Conservation (phyloP, 495 filamentous ascomycete species). For the Aspergillus avenaceus region DNA sequence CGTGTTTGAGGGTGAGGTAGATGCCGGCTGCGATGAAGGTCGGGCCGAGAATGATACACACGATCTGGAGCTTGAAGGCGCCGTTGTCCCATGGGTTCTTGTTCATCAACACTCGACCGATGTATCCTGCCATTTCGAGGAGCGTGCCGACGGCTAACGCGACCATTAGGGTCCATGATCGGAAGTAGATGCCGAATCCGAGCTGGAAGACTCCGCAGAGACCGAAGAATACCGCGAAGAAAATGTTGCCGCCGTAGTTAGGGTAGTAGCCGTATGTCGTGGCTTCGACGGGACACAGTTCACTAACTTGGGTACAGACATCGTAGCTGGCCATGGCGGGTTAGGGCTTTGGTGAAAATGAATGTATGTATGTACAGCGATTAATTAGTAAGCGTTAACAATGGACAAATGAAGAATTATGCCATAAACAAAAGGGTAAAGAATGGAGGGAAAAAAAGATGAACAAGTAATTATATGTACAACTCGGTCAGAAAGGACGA, state of each 20-base stretch:
- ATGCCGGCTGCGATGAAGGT: constrained; percentile 62
- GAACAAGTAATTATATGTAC: not conserved
- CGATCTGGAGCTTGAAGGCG: constrained; percentile 65
- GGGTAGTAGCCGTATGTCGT: constrained; percentile 69
- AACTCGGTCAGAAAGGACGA: not conserved
- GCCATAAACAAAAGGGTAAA: not conserved
- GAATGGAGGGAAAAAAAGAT: not conserved
- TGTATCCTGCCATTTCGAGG: constrained; percentile 52
- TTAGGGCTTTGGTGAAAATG: constrained; percentile 1
- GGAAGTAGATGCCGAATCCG: constrained; percentile 49
- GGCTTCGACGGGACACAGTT: constrained; percentile 51
- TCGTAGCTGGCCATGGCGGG: constrained; percentile 22
- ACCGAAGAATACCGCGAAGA: constrained; percentile 55
- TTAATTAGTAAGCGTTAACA: too few relatives aligned
- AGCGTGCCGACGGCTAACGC: constrained; percentile 47
- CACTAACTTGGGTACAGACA: constrained; percentile 44
- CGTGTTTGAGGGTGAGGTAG: constrained; percentile 66
- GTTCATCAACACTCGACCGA: constrained; percentile 55
- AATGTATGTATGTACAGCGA: not conserved
- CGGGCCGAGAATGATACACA: constrained; percentile 61
- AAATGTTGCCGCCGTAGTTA: constrained; percentile 56
- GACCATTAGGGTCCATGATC: constrained; percentile 57
- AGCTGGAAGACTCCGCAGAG: constrained; percentile 45
- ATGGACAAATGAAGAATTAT: constrained; percentile 3
- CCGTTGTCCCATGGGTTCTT: constrained; percentile 54